Percentiles rank a stretch among this genome's conserved stretches.
Evolutionary conservation across 345 rosid genomes (phyloP).

Genomic region (Brassica rapa): DNA sequence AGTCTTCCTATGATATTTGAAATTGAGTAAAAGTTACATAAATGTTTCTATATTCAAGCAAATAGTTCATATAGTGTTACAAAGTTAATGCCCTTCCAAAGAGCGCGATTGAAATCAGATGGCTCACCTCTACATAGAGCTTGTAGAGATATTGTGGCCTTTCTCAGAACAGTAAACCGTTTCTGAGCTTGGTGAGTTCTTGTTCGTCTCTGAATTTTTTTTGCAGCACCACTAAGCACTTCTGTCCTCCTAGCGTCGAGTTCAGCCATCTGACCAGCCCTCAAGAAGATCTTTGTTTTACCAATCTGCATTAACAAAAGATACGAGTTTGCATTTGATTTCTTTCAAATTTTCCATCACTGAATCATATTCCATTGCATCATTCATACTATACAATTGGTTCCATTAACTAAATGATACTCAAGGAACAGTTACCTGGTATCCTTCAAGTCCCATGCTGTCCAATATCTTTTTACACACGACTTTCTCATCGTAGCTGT

Average conservation of each 20-base stretch:
- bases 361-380: background rate
- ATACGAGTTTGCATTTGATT: background rate
- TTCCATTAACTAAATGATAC: background rate
- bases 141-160: constrained; percentile 61
- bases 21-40: background rate
- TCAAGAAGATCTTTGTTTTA: constrained; percentile 87
- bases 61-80: background rate
- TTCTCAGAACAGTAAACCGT: constrained; percentile 67
- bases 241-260: constrained; percentile 83
- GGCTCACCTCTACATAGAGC: constrained; percentile 69
- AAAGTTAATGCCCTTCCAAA: background rate
- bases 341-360: background rate
- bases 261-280: constrained; percentile 99
- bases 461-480: constrained; percentile 78
- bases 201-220: constrained; percentile 72
- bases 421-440: constrained; percentile 51
- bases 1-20: constrained; percentile 55
- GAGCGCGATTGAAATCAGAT: background rate
- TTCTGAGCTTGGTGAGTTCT: constrained; percentile 70
- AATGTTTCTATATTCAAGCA: background rate
- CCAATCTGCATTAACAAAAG: constrained; percentile 65
- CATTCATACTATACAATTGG: background rate
- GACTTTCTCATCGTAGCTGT: constrained; percentile 82
- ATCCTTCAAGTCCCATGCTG: constrained; percentile 82
- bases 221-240: constrained; percentile 81